Base-by-base conservation (phyloP, 2,329 filamentous ascomycete species). In the Aspergillus sp. region DNA sequence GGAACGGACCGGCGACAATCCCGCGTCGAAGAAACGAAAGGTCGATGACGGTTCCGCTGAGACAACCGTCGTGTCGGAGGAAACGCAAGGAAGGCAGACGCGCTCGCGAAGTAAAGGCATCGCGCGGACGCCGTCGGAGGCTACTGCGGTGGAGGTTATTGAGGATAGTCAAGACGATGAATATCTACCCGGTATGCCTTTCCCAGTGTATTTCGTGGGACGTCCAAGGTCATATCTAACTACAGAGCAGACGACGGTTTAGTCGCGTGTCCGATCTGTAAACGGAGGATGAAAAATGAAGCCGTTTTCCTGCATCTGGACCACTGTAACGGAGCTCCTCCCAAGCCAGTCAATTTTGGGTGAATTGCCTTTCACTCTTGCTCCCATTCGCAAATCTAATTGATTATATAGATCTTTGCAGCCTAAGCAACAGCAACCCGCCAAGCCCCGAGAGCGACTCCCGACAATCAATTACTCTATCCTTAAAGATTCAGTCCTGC, bases 391-490 rank as follows among this genome's bases (percentile, higher is more conserved):
- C 41, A 45, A 47, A 38, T 50, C 49, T 50, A 67, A 64, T 44
- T 59, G 58, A 16, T 52, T 64, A 6, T 48, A 13, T 21, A 48
- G 46, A 10, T 48, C 46, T 25, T 34, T 48, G 55, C 63, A 61
- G 53, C 60, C 45, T 47, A 52, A 52, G 54, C 48, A 50, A 34
- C 29, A 47, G 45, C 34, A 54, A 7, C 59, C 67, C 21, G 59
- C 53, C 58, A 68, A 72, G 77, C 62, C 72, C 31, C 76, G 77
- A 19, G 85, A 91, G 46, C 83, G 88, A 31, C 76, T 97, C 9
- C 88, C 94, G 0, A 84, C 89, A 9, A 78, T 97, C 16, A 94
- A 90, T 64, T 97, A 97, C 71, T 88, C 87, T 19, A 81, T 96
- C 68, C 74, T 96, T n/a, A 96, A 88, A 67, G 93, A 97, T 19